Evolutionary conservation across 495 filamentous ascomycete species (phyloP), one percentile per base, ranked within the genome.

Genomic region (Daldinia decipiens): DNA sequence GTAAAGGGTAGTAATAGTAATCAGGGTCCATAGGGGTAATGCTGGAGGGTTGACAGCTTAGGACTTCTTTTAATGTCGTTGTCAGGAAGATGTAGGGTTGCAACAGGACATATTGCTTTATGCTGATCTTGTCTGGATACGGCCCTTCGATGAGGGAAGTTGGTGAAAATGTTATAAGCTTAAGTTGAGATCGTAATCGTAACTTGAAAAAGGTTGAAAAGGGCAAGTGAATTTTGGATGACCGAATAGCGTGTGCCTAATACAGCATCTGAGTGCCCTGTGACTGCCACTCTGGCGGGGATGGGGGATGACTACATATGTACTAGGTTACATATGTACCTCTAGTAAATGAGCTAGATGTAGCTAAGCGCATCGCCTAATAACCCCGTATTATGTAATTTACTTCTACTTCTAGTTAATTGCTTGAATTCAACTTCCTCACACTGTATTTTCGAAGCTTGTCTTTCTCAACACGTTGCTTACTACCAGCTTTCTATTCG

Each of bases 71-170:
- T 54, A 47, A 58, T 64, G 53, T 50, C 59, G 54, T 60, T 64
- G 47, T 57, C 24, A 60, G 56, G 38, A 61, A 61, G 21, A 64
- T 50, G 65, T 68, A 72, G 65, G 70, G 70, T 72, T 65, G 29
- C 70, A 72, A 45, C 17, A 32, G n/a, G 12, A 15, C 56, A 61
- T 57, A 65, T 27, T 59, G 27, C 47, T 60, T 61, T 27, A 54
- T 68, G 65, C 34, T 38, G 61, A 68, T 68, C 65, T 21, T 47
- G 40, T 34, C 60, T 51, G 12, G 59, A 64, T 56, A 50, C 43
- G 36, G 59, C 40, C n/a, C 29, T 45, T 53, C 26, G 63, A 59
- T 45, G 36, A 58, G 32, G 26, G 52, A 52, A 21, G 39, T 51
- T 47, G 47, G 1, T 45, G 13, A 51, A 63, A 51, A 29, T 62